Evolutionary conservation across 2,329 filamentous ascomycete genomes (phyloP), one percentile per base, ranked within the genome.

Genomic region (Xylaria sp.): DNA sequence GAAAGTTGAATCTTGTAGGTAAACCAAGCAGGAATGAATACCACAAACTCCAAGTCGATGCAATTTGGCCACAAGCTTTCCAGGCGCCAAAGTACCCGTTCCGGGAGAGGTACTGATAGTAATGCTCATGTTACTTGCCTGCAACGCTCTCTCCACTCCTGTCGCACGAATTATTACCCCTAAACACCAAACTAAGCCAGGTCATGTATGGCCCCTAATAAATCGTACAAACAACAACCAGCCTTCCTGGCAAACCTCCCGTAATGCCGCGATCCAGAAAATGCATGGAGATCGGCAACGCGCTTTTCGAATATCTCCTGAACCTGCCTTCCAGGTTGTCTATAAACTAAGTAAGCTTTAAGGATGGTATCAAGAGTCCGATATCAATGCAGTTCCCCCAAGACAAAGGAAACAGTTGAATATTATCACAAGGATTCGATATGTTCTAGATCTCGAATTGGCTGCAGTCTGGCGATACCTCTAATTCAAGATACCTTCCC

Each of bases 401-500:
- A 64, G 68, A 79, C 77, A 79, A 78, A 79, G 64, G 73, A 78
- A 77, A 78, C 71, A 65, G 56, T 66, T 71, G 70, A 68, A 71
- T 77, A 76, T 77, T 76, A 73, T 75, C 73, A 78, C 76, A 77
- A 74, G 71, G 70, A 67, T 65, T 63, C 63, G 57, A 48, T 59
- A 59, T 70, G 54, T 71, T 38, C 46, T 72, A 66, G 33, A 42
- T 61, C 56, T 68, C 17, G 40, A 62, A 56, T 26, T 60, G 63
- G 28, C 33, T 13, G 61, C 53, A 23, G 65, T 53, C 66, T 69
- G 63, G 60, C 46, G 63, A 67, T 57, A 59, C 31, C 36, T 77
- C 80, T 81, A 88, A 77, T 86, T 85, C 71, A 91, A 81, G 71
- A 92, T 88, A 64, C 86, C 87, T 67, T 87, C 83, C 89, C 90